Evolutionary conservation across 1,139 yeast species (phyloP).

Genomic region (Kurtzmaniella quercitrusa): DNA sequence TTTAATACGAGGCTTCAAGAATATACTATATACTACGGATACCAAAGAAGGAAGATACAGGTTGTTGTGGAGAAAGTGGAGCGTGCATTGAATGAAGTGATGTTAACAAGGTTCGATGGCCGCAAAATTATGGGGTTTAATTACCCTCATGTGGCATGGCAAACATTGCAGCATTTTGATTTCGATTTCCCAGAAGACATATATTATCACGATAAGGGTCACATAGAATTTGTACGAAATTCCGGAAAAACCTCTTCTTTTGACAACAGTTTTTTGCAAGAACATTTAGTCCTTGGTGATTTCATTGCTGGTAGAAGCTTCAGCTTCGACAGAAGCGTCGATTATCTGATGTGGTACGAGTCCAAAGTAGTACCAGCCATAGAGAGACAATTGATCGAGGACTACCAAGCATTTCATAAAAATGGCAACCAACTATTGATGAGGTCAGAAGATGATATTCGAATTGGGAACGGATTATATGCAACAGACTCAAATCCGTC

Average conservation of each 20-base stretch:
- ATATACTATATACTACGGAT: conserved; percentile 16
- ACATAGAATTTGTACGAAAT: conserved; percentile 6
- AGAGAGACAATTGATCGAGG: neutral
- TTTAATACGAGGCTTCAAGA: conserved; percentile 20
- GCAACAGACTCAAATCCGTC: neutral
- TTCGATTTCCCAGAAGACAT: conserved; percentile 8
- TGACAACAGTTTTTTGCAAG: neutral
- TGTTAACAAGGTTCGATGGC: conserved; percentile 16
- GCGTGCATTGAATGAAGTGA: conserved; percentile 19
- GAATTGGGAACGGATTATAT: neutral
- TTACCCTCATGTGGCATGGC: conserved; percentile 14
- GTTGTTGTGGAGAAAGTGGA: conserved; percentile 6
- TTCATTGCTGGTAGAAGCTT: neutral
- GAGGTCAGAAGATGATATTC: neutral
- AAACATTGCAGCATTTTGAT: conserved; percentile 18
- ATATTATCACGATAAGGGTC: conserved; percentile 12
- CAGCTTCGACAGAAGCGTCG: neutral
- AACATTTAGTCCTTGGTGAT: neutral
- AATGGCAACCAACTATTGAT: neutral
- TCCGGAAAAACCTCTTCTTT: conserved; percentile 3
- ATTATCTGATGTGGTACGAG: conserved; percentile 7
- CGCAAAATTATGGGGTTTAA: conserved; percentile 2
- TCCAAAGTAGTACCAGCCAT: neutral
- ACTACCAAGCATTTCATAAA: neutral
- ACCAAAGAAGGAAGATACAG: conserved; percentile 12